Evolutionary conservation across 805 yeast genomes (phyloP), one percentile per base, ranked within the genome.

Genomic region (Tetrapisispora fleetii): DNA sequence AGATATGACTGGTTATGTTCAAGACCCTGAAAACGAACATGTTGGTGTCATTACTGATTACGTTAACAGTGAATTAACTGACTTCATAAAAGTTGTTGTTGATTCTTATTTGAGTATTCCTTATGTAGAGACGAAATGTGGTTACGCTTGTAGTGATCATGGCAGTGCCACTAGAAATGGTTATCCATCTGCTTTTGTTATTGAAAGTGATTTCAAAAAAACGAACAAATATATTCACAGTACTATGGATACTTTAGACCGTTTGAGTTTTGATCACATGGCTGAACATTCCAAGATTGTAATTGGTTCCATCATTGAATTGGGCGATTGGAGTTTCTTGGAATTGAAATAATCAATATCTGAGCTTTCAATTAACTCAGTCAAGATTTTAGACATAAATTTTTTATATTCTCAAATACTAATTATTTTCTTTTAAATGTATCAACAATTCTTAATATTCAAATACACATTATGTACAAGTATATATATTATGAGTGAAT

Each of bases 111-210:
- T 88, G 56, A 58, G 67, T 21, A 85, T 89, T 49, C 82, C 85
- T 3, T 83, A 77, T 59, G 78, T 74, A 37, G 93, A 84, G 57
- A 83, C 95, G 13, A 56, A 70, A 49, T 91, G 97, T 68, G 96
- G 96, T 1, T 88, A 89, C 59, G 93, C 95, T 0, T 90, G 98
- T 66, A 83, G 95, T 17, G 98, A 91, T 68, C 96, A 89, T 65
- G 83, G 93, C 5, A 80, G 95, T 43, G 96, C 96, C 0, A 65
- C 80, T 46, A 80, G 83, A 61, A 78, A 77, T 57, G 97, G 97
- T 0, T 88, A 73, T 66, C 97, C 97, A 4, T 76, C 88, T 10
- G 78, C 88, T 32, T 85, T 88, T 65, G 84, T 87, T 42, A 78
- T 84, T 54, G 99, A 93, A 65, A 75, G 87, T 40, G 83, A 76